Base-by-base conservation (phyloP, 495 filamentous ascomycete genomes). In the Collariella sp. region DNA sequence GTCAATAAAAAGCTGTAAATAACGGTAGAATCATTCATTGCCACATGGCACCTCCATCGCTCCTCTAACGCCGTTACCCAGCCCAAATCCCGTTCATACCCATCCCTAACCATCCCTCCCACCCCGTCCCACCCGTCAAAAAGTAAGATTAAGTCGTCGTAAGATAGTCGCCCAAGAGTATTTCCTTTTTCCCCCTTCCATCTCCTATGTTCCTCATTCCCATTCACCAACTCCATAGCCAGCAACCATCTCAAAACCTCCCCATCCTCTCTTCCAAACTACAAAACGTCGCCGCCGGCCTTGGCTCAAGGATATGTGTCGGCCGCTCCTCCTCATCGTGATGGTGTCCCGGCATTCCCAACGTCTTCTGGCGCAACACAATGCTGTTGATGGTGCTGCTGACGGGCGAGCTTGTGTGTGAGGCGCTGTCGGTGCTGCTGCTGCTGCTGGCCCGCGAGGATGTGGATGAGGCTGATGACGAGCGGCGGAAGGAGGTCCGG, bases 201-300 rank as follows among this genome's bases (percentile, higher is more conserved):
- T n/a, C n/a, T n/a, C n/a, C n/a, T n/a, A n/a, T n/a, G n/a, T n/a
- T 31, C 26, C 26, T 9, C 47, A 38, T 31, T 40, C 42, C 10
- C 42, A n/a, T 44, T 29, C 4, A 31, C 26, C 9, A 9, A 9
- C 26, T 31, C 5, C 26, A 5, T 31, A 9, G 5, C 26, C 26
- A 31, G 26, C n/a, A n/a, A n/a, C 26, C 26, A 31, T 13, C 40
- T 36, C 18, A 54, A 31, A 49, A 54, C 9, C 59, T 63, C 41
- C 66, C 64, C 72, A 79, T 78, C 43, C 76, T 64, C 66, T 78
- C 78, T 64, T 77, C 78, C 35, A 79, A 62, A 23, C 78, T 75
- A 56, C 73, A 77, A 67, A 78, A 79, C 64, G 74, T 76, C 18
- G 75, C 72, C 40, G 77, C 70, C 39, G 78, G 78, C 48, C 77